phyloP scores from a whole-genome alignment of 164 flowering plant species.

The Tinospora cordifolia region DNA sequence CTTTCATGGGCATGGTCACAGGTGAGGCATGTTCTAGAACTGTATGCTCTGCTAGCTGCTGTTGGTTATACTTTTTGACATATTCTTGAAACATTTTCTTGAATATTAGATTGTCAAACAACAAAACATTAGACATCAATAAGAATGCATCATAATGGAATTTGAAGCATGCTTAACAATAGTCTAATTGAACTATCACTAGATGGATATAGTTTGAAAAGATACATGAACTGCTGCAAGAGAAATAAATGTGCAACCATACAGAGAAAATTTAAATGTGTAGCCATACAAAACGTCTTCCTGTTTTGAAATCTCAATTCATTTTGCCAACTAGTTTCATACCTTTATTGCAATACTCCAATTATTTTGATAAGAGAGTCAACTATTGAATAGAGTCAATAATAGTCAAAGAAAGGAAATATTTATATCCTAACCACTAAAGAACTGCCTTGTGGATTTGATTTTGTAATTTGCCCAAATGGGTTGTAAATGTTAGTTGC shows the following conservation, averaged over 20 bases:
- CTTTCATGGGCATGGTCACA: constrained; percentile 22
- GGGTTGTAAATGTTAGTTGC: too few relatives aligned
- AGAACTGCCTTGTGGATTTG: too few relatives aligned
- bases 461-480: too few relatives aligned
- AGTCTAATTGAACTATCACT: neutral
- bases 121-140: neutral
- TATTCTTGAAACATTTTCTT: constrained; percentile 88
- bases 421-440: too few relatives aligned
- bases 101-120: constrained; percentile 51
- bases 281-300: neutral
- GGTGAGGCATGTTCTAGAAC: constrained; percentile 29
- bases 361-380: neutral
- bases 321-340: too few relatives aligned
- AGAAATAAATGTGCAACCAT: neutral
- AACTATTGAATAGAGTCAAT: neutral
- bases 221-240: neutral
- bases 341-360: neutral
- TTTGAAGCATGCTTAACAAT: neutral
- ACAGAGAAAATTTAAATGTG: neutral
- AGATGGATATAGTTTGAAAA: neutral
- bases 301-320: too few relatives aligned
- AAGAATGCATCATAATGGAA: too few relatives aligned
- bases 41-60: constrained; percentile 40
- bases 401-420: too few relatives aligned
- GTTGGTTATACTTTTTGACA: constrained; percentile 75